Evolutionary conservation across 768 basidiomycete species (phyloP).

Genomic region (Pleurotus salmoneostramineus): DNA sequence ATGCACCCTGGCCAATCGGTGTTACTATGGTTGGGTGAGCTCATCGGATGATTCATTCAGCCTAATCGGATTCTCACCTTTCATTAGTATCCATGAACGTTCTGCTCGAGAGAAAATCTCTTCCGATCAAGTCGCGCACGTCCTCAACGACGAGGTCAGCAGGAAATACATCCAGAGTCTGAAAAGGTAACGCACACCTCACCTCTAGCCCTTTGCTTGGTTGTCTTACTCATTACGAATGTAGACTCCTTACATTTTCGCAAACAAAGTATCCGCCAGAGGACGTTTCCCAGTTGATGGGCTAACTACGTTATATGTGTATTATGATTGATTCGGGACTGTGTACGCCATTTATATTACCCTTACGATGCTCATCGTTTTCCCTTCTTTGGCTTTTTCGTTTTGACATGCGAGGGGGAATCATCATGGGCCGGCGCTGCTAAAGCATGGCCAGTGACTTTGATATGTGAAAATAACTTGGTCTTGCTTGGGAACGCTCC

Average conservation of each 20-base stretch:
- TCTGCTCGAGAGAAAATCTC: conserved; percentile 98
- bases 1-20: conserved; percentile 99
- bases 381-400: conserved; percentile 37
- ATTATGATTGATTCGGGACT: neutral
- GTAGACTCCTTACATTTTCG: conserved; percentile 87
- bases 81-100: conserved; percentile 87
- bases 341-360: neutral
- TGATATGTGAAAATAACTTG: conserved; percentile 72
- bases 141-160: conserved; percentile 97
- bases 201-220: neutral
- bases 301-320: conserved; percentile 33
- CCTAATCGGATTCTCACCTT: conserved; percentile 5
- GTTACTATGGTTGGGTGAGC: conserved; percentile 98
- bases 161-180: conserved; percentile 98
- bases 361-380: conserved; percentile 20
- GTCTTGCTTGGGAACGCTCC: conserved; percentile 62
- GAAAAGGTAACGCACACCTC: conserved; percentile 63
- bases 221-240: neutral
- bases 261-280: conserved; percentile 96
- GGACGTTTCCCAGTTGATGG: conserved; percentile 91
- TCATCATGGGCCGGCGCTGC: conserved; percentile 30
- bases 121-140: conserved; percentile 95
- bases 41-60: neutral
- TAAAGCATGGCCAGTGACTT: conserved; percentile 65
- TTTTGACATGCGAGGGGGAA: conserved; percentile 26